phyloP scores from a whole-genome alignment of 345 rosid species.

The Laguncularia racemosa region DNA sequence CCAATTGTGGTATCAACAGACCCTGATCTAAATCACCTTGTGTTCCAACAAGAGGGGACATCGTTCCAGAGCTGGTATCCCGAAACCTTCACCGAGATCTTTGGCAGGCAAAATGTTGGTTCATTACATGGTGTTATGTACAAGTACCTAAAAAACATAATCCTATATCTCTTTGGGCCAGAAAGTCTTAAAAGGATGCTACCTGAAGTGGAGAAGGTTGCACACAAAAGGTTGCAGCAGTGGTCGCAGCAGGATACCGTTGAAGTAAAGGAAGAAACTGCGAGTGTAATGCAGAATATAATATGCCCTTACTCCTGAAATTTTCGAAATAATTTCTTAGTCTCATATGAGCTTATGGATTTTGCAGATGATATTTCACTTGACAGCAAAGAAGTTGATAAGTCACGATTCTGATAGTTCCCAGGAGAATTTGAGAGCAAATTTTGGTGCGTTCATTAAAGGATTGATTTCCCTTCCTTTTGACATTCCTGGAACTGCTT shows the following conservation, averaged over 20 bases:
- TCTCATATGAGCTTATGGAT: background rate
- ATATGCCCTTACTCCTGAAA: background rate
- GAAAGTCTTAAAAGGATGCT: conserved; percentile 18
- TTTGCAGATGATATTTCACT: conserved; percentile 13
- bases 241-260: conserved; percentile 17
- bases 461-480: conserved; percentile 29
- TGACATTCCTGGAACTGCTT: conserved; percentile 27
- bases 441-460: conserved; percentile 4
- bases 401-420: conserved; percentile 12
- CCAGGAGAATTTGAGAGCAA: conserved; percentile 5
- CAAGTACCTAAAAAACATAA: conserved; percentile 10
- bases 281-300: conserved; percentile 4
- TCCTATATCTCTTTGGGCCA: conserved; percentile 12
- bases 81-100: conserved; percentile 16
- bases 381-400: conserved; percentile 4
- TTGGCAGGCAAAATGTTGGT: conserved; percentile 6
- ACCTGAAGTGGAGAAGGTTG: conserved; percentile 6
- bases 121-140: conserved; percentile 6
- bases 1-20: conserved; percentile 18
- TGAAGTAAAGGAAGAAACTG: conserved; percentile 12
- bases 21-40: conserved; percentile 14
- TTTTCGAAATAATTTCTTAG: background rate
- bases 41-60: conserved; percentile 15
- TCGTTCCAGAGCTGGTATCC: conserved; percentile 12
- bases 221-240: background rate